Evolutionary conservation across 225 moss, liverwort and hornwort species (phyloP), one percentile per base, ranked within the genome.

Genomic region (Antitrichia curtipendula): DNA sequence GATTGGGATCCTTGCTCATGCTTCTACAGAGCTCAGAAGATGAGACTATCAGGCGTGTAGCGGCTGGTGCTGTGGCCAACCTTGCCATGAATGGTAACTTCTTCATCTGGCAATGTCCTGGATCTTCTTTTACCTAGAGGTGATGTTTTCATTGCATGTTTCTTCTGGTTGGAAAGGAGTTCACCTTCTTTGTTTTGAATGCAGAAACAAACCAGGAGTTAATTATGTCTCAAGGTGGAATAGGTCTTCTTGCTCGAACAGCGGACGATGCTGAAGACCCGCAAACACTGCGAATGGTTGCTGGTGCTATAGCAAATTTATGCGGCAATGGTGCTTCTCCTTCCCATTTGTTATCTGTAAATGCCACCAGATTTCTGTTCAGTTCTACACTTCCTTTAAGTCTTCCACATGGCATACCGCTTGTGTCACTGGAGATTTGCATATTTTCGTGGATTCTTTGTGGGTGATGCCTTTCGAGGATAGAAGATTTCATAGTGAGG

Each of bases 231-330:
- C 98, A 98, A 84, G 98, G 98, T 88, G 98, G 98, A 59, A 98
- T 98, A 78, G 95, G 94, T 70, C 94, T 98, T 64, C 91, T 98
- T 74, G 98, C 98, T 66, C 95, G 93, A 85, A 98, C 98, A 63
- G 98, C 98, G 64, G 96, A 98, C 86, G 97, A 98, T 87, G 98
- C 98, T 78, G 97, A 98, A 84, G 98, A 98, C 87, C 97, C 98
- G 15, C 98, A 98, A 84, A 98, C 97, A 38, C 90, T 98, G 16
- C 92, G 98, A 86, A 98, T 98, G 98, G 97, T 94, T 86, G 98
- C 98, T 57, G 97, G 97, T 56, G 98, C 98, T 13, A 97, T 98
- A 36, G 98, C 98, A 86, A 98, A 98, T 88, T 92, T 98, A 80
- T 98, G 98, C 92, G 97, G 97, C 83, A 98, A 98, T 87, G 97